These are phyloP conservation scores for Pythium phragmiticola DNA, from an alignment of 352 stramenopile genomes.

Conservation along the genomic window DNA sequence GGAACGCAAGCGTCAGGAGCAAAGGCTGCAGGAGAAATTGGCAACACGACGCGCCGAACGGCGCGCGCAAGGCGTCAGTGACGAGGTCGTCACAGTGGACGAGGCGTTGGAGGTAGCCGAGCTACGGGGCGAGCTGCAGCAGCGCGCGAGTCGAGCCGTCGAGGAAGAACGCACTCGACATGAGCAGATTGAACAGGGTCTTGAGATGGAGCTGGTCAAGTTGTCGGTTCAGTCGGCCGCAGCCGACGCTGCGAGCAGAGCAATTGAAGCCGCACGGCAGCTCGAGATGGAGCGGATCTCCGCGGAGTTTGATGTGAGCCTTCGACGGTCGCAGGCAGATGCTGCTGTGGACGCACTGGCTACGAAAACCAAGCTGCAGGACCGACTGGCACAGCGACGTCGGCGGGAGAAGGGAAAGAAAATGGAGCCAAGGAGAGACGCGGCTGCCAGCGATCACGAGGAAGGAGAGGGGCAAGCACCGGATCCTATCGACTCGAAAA, in stretches of 20 bases:
- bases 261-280: constrained; percentile 27
- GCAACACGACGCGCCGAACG: constrained; percentile 12
- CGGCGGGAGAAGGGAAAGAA: constrained; percentile 5
- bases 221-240: constrained; percentile 11
- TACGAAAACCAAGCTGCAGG: constrained; percentile 10
- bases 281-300: constrained; percentile 30
- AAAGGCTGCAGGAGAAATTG: constrained; percentile 44
- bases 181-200: constrained; percentile 12
- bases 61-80: constrained; percentile 2
- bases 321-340: not conserved
- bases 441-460: not conserved
- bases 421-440: not conserved
- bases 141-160: constrained; percentile 16
- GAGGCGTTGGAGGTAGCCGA: constrained; percentile 7
- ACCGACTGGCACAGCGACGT: constrained; percentile 11
- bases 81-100: constrained; percentile 5
- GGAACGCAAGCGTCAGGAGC: constrained; percentile 66
- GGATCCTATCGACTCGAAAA: not conserved
- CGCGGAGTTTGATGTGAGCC: constrained; percentile 19
- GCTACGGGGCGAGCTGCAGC: constrained; percentile 26
- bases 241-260: constrained; percentile 8
- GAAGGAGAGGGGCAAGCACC: not conserved
- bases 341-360: constrained; percentile 3
- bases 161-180: constrained; percentile 25
- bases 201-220: constrained; percentile 16